Evolutionary conservation across 768 basidiomycete genomes (phyloP), one percentile per base, ranked within the genome.

Genomic region (Mycena rebaudengoi): DNA sequence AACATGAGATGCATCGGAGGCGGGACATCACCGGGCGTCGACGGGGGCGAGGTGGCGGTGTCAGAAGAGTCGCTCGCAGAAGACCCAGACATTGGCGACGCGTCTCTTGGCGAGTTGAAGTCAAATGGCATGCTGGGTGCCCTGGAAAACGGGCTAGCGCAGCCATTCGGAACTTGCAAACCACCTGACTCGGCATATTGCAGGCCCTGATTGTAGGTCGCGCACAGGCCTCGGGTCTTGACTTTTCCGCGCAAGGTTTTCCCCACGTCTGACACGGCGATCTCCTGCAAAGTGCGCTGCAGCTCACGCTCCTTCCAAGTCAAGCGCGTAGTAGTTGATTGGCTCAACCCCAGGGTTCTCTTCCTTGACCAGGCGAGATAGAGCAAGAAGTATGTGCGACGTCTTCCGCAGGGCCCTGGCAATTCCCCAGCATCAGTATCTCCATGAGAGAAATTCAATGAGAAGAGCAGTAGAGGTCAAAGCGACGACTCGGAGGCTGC

Each of bases 231-330:
- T 60, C 89, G 90, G 37, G 88, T 89, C 2, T 86, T 80, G 32
- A 99, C 88, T 70, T 93, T 95, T 49, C 90, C 92, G 26, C 79
- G 64, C 2, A 95, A 81, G 32, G 80, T 75, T 11, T 78, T 68
- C 28, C 94, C 94, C 32, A 91, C 78, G 13, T 86, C 83, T 13
- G 91, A 92, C 14, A 73, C 69, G 50, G 83, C 74, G 65, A 99
- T 88, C 69, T 88, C 81, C 20, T 78, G 78, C 25, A 99, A 85
- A 8, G 94, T 92, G 32, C 95, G 89, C 60, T 88, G 85, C 25
- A 99, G 88, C 72, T 98, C 96, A 48, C 85, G 87, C 68, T 90
- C 84, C n/a, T 74, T 98, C 95, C 29, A 99, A 88, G 73, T 99
- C 98, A 53, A 99, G 91, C 20, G 97, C 95, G 79, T 92, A 94